A percentile compares a stretch with the other conserved stretches of the same genome.
phyloP scores from a whole-genome alignment of 164 flowering plant species.

The Litsea cubeba region DNA sequence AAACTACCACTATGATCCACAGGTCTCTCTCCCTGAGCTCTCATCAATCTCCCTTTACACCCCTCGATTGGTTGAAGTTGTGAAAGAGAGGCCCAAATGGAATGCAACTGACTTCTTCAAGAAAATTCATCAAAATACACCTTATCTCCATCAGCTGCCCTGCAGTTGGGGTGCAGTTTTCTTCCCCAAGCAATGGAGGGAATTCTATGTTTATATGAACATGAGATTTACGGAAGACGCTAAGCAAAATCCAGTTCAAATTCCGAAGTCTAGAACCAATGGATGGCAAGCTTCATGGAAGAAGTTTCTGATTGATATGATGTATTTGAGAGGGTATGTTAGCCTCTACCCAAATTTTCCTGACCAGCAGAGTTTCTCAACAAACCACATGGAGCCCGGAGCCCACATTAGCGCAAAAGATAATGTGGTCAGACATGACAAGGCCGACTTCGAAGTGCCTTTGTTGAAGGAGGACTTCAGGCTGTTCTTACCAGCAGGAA shows the following conservation, averaged over 20 bases:
- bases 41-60: constrained; percentile 91
- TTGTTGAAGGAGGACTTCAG: constrained; percentile 63
- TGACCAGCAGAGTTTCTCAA: constrained; percentile 83
- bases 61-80: constrained; percentile 79
- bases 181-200: constrained; percentile 99
- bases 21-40: constrained; percentile 81
- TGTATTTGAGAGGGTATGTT: constrained; percentile 94
- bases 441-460: constrained; percentile 83
- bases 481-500: constrained; percentile 51
- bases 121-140: constrained; percentile 84
- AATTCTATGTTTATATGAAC: constrained; percentile 96
- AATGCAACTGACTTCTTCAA: constrained; percentile 80
- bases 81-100: constrained; percentile 94
- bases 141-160: constrained; percentile 91
- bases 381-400: constrained; percentile 98
- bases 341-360: constrained; percentile 93
- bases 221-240: constrained; percentile 91
- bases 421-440: constrained; percentile 67
- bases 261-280: constrained; percentile 88
- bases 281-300: constrained; percentile 99
- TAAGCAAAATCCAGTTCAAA: constrained; percentile 85
- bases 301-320: constrained; percentile 93
- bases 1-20: constrained; percentile 89
- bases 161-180: constrained; percentile 99
- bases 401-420: constrained; percentile 90